phyloP scores from a whole-genome alignment of 2,329 filamentous ascomycete species.

The Paraconiothyrium sp. region DNA sequence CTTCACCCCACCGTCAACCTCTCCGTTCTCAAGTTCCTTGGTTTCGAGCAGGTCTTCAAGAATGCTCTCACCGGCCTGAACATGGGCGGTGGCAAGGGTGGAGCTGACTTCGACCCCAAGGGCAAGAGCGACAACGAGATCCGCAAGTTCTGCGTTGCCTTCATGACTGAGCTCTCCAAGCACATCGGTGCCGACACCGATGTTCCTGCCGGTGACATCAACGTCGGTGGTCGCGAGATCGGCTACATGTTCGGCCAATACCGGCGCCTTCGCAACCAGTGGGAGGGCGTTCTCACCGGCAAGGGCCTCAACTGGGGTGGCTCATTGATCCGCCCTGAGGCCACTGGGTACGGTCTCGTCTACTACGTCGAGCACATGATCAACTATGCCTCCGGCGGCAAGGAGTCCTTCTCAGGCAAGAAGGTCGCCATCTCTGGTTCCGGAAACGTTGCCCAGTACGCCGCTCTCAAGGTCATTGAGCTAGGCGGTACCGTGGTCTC shows the following conservation, averaged over 20 bases:
- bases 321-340: conserved; percentile 92
- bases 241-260: conserved; percentile 96
- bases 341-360: conserved; percentile 94
- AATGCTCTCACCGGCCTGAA: conserved; percentile 95
- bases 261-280: conserved; percentile 85
- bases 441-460: conserved; percentile 97
- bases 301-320: conserved; percentile 96
- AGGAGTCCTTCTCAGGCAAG: conserved; percentile 88
- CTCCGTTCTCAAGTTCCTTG: conserved; percentile 89
- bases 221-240: conserved; percentile 90
- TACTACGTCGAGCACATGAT: conserved; percentile 71
- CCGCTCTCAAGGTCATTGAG: conserved; percentile 94
- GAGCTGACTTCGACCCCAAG: conserved; percentile 98
- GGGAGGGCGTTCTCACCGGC: conserved; percentile 95
- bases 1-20: conserved; percentile 91
- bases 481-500: conserved; percentile 93
- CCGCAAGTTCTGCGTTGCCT: conserved; percentile 92
- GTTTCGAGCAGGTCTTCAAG: conserved; percentile 99
- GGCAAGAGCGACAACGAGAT: conserved; percentile 98
- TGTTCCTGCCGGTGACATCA: conserved; percentile 96
- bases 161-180: conserved; percentile 95
- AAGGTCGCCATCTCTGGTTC: conserved; percentile 95
- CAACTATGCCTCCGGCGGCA: conserved; percentile 78
- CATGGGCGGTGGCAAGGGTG: conserved; percentile 98
- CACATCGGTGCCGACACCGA: conserved; percentile 96